Conservation (phyloP, 140 eudicot genomes). For the Oenanthe javanica region DNA sequence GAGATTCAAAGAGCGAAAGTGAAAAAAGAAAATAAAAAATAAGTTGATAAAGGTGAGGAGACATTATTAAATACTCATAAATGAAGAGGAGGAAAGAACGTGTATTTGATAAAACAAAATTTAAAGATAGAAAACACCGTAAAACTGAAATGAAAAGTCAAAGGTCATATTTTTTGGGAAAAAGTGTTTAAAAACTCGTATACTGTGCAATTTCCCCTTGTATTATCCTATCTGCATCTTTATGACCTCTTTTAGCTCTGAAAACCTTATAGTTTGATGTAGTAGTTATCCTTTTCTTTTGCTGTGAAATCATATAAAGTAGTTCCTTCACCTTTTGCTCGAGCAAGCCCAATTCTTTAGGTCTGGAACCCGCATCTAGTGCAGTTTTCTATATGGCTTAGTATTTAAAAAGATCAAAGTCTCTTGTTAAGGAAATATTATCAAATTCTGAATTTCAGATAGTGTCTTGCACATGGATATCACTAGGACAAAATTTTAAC, state of each 20-base stretch:
- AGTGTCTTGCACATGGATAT: background rate
- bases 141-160: no score
- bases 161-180: no score
- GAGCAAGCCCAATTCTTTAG: background rate
- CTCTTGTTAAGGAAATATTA: background rate
- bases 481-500: background rate
- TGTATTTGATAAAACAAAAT: no score
- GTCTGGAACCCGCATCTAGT: background rate
- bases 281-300: background rate
- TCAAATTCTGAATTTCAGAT: background rate
- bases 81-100: no score
- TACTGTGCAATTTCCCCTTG: no score
- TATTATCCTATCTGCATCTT: conserved; percentile 9
- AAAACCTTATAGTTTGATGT: background rate
- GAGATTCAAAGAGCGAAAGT: no score
- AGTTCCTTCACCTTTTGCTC: background rate
- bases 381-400: background rate
- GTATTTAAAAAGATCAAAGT: background rate
- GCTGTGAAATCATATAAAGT: background rate
- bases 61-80: no score
- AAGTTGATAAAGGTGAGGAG: no score
- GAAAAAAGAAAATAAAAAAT: no score
- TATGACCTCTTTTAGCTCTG: background rate
- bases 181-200: no score
- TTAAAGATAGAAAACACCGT: no score